Conservation (phyloP, 768 basidiomycete genomes). For the Glaciozyma martinii region DNA sequence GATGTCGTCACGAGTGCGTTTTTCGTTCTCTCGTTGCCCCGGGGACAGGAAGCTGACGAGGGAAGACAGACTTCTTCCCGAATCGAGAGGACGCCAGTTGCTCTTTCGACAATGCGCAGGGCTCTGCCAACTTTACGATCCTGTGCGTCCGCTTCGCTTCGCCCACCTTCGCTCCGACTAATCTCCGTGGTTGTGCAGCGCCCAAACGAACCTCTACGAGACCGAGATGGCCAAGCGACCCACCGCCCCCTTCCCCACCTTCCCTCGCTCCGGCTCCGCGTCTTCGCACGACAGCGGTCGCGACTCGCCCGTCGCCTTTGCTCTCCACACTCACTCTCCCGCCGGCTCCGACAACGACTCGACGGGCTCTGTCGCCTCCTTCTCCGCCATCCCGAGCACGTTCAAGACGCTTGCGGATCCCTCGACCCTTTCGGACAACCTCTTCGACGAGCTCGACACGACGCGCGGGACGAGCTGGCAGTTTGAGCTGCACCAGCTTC, state of each 20-base stretch:
- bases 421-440: conserved; percentile 40
- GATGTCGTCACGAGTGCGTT: conserved; percentile 39
- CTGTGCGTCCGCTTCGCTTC: not conserved
- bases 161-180: not conserved
- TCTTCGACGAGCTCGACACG: conserved; percentile 66
- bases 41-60: no score
- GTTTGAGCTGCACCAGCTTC: conserved; percentile 41
- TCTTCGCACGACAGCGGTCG: not conserved
- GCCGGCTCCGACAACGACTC: not conserved
- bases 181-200: not conserved
- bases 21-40: conserved; percentile 38
- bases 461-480: conserved; percentile 75
- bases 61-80: conserved; percentile 33
- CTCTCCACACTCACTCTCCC: not conserved
- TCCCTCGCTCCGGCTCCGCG: not conserved
- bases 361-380: not conserved
- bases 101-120: not conserved
- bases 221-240: not conserved
- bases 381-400: conserved; percentile 31
- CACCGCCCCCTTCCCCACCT: not conserved
- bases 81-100: not conserved
- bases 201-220: not conserved
- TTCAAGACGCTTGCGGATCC: conserved; percentile 28
- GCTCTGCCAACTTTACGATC: not conserved
- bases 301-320: not conserved